Percentiles rank a stretch among this genome's conserved stretches.
Conservation (phyloP, 2,329 filamentous ascomycete species). For the Fusarium sacchari region DNA sequence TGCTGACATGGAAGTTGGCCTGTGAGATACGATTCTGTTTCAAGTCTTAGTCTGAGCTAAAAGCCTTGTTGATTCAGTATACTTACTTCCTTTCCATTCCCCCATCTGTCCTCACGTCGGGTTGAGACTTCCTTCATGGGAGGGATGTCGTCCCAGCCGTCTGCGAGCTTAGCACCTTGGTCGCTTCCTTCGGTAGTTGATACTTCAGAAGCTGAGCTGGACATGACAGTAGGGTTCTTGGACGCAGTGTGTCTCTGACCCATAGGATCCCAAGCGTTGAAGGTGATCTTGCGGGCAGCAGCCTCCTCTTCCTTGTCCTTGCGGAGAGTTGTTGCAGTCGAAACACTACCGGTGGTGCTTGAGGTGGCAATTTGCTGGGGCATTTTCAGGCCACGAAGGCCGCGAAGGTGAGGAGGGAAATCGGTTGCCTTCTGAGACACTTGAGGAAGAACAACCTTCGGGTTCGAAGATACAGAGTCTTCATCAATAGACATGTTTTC, state of each 20-base stretch:
- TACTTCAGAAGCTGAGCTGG: slow-evolving; percentile 21
- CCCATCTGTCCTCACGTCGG: slow-evolving; percentile 37
- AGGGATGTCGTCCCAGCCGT: slow-evolving; percentile 9
- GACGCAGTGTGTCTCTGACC: slow-evolving; percentile 35
- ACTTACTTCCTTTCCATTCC: slow-evolving; percentile 37
- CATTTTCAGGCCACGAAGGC: background rate
- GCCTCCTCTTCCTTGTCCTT: slow-evolving; percentile 12
- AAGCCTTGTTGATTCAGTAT: too few species aligned
- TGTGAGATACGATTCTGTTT: slow-evolving; percentile 29
- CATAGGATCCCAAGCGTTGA: slow-evolving; percentile 47
- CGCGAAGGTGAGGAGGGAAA: slow-evolving; percentile 18
- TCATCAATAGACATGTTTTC: background rate
- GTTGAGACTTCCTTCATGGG: background rate
- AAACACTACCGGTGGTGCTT: slow-evolving; percentile 35
- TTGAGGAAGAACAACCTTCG: background rate
- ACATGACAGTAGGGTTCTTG: slow-evolving; percentile 41
- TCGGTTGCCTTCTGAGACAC: background rate
- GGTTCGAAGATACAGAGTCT: background rate
- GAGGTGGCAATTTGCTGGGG: background rate
- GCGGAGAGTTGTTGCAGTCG: slow-evolving; percentile 47
- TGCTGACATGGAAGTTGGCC: background rate
- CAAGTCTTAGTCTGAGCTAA: background rate
- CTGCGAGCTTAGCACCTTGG: slow-evolving; percentile 21
- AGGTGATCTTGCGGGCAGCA: slow-evolving; percentile 16
- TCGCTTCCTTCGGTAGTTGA: slow-evolving; percentile 2